These are phyloP conservation scores for Clathrospora elynae DNA, from an alignment of 2,329 filamentous ascomycete species.

Conservation along the genomic window DNA sequence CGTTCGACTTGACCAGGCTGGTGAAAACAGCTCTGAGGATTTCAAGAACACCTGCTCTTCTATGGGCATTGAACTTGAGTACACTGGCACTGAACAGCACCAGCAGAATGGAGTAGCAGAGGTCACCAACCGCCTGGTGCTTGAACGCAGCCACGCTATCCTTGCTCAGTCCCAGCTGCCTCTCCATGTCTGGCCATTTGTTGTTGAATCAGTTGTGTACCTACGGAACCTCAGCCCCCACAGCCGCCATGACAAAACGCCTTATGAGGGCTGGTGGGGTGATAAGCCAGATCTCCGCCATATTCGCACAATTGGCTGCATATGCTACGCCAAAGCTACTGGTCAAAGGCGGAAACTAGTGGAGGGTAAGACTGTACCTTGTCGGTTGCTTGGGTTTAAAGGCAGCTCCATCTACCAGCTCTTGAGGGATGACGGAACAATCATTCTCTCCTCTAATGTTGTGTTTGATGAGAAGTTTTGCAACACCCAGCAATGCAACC, in stretches of 20 bases:
- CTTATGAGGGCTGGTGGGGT: slow-evolving; percentile 14
- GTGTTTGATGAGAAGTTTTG: no score
- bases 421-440: no score
- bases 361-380: no score
- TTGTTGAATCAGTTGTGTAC: background rate
- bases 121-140: background rate
- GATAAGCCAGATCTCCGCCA: slow-evolving; percentile 12
- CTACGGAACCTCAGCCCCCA: background rate
- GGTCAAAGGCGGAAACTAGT: slow-evolving; percentile 15
- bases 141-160: background rate
- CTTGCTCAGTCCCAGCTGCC: background rate
- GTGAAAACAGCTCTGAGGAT: no score
- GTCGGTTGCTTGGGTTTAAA: no score
- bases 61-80: background rate
- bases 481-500: no score
- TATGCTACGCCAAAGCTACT: slow-evolving; percentile 6
- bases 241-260: slow-evolving; percentile 2
- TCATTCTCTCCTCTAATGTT: no score
- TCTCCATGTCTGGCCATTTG: background rate
- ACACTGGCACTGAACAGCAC: slow-evolving; percentile 7
- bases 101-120: slow-evolving; percentile 9
- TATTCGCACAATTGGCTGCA: slow-evolving; percentile 10
- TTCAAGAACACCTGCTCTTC: no score
- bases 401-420: no score
- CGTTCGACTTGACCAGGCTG: no score